Evolutionary conservation across 177 flowering plant species (phyloP).

Genomic region (Vitis hybrid): DNA sequence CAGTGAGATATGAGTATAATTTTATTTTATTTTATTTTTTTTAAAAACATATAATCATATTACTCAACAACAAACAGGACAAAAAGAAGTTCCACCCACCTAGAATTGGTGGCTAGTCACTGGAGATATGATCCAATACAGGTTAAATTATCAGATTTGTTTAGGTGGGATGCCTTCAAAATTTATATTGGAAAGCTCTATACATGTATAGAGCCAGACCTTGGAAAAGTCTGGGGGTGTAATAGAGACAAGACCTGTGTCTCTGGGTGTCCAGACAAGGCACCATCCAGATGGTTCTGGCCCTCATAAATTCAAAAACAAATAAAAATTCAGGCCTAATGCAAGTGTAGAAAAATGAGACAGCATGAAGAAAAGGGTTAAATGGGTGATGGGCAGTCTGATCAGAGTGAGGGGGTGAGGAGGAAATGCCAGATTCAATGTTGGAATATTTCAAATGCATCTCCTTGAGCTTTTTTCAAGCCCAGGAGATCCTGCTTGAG

Average conservation of each 20-base stretch:
- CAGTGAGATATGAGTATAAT: too few species aligned
- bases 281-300: conserved; percentile 20
- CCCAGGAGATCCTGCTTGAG: conserved; percentile 52
- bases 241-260: conserved; percentile 33
- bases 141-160: conserved; percentile 17
- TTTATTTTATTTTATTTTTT: too few species aligned
- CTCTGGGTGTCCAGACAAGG: conserved; percentile 38
- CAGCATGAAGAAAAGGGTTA: conserved; percentile 18
- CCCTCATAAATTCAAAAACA: conserved; percentile 1
- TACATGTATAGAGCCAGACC: conserved; percentile 17
- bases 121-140: conserved; percentile 7
- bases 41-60: too few species aligned
- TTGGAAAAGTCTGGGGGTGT: conserved; percentile 13
- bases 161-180: conserved; percentile 16
- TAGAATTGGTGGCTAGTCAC: conserved; percentile 8
- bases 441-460: conserved; percentile 47
- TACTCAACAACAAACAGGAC: background rate
- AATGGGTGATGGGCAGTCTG: conserved; percentile 39
- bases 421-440: conserved; percentile 35
- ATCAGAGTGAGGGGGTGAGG: conserved; percentile 18
- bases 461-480: conserved; percentile 25
- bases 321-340: conserved; percentile 11
- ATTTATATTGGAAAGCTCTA: conserved; percentile 6
- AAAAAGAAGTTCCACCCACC: conserved; percentile 2
- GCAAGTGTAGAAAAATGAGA: conserved; percentile 16